phyloP scores from a whole-genome alignment of 1,139 yeast species.

The Arxiozyma telluris region DNA sequence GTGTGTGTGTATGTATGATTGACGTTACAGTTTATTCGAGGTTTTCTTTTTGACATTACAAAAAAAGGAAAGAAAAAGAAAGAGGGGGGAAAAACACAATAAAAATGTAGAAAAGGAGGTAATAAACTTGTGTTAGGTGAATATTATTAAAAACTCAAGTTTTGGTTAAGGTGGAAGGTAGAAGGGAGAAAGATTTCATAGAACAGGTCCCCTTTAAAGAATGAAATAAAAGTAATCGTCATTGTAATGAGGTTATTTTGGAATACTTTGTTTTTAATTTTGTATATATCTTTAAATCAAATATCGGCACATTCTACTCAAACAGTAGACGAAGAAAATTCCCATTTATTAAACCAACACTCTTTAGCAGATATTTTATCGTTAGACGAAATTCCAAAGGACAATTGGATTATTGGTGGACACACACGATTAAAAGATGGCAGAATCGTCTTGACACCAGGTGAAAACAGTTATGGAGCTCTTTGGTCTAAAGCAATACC shows the following conservation, averaged over 20 bases:
- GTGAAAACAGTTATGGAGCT: conserved; percentile 35
- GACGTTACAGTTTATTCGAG: no score
- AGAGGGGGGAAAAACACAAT: no score
- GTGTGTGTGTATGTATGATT: no score
- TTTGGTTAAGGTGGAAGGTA: no score
- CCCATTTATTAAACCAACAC: conserved; percentile 7
- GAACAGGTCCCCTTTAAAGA: neutral
- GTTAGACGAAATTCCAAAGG: conserved; percentile 7
- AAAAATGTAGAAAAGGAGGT: no score
- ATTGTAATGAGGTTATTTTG: neutral
- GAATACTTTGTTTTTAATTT: neutral
- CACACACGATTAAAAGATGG: conserved; percentile 33
- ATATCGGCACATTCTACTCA: neutral
- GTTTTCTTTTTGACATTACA: no score
- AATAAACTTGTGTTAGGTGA: no score
- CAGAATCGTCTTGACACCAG: conserved; percentile 37
- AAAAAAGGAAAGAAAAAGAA: no score
- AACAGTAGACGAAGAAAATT: neutral
- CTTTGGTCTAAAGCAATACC: conserved; percentile 36
- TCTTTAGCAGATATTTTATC: conserved; percentile 33
- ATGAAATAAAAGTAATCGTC: neutral
- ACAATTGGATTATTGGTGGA: conserved; percentile 30
- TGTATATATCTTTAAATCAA: neutral
- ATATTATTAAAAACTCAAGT: no score
- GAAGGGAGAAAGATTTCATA: neutral